Percentiles rank a stretch among this genome's conserved stretches.
Evolutionary conservation across 73 alveolate genomes (phyloP).

Genomic region (Urostyla sp.): DNA sequence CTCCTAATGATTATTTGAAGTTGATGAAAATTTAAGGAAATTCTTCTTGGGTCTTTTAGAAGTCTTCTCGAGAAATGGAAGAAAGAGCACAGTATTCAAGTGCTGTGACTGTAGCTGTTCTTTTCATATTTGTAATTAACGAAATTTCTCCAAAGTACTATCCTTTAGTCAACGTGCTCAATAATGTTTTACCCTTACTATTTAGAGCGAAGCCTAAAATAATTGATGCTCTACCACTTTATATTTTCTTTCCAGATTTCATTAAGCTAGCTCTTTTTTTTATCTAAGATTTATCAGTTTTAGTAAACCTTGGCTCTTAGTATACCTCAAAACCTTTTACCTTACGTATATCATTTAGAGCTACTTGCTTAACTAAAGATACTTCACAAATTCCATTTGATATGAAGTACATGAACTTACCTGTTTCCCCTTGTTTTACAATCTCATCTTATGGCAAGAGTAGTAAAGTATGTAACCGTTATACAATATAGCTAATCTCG

Average conservation of each 20-base stretch:
- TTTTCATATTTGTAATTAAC: constrained; percentile 85
- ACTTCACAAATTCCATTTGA: constrained; percentile 70
- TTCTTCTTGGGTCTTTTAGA: constrained; percentile 3
- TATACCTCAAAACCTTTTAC: constrained; percentile 13
- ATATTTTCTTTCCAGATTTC: constrained; percentile 15
- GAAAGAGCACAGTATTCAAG: constrained; percentile 49
- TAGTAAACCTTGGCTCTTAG: background rate
- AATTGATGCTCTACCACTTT: background rate
- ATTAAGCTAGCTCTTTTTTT: background rate
- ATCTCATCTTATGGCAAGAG: constrained; percentile 66
- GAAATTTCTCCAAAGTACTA: constrained; percentile 97
- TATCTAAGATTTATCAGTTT: background rate
- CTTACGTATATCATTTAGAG: background rate
- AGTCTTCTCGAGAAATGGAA: constrained; percentile 6
- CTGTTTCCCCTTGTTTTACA: constrained; percentile 61
- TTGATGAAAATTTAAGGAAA: constrained; percentile 28
- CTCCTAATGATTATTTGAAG: background rate
- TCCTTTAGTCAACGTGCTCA: constrained; percentile 62
- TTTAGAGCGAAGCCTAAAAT: background rate
- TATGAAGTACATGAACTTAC: constrained; percentile 45
- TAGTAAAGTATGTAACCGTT: constrained; percentile 38
- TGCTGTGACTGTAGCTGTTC: constrained; percentile 95
- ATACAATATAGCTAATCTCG: constrained; percentile 36
- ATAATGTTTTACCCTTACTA: background rate
- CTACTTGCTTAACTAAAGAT: constrained; percentile 1